Percentiles rank a stretch among this genome's conserved stretches.
Evolutionary conservation across 2,329 filamentous ascomycete species (phyloP).

Genomic region (Hypoxylon sp.): DNA sequence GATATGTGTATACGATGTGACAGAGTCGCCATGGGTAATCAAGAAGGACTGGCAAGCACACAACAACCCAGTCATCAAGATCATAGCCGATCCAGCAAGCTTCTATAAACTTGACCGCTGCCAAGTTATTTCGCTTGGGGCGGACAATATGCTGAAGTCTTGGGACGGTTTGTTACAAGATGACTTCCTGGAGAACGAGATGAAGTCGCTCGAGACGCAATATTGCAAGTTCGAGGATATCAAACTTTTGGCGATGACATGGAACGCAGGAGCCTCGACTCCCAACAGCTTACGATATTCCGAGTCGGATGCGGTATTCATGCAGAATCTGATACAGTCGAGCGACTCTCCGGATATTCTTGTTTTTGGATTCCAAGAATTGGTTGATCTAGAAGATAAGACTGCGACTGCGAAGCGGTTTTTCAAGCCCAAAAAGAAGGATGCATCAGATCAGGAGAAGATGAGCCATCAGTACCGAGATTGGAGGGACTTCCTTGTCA

Average conservation of each 20-base stretch:
- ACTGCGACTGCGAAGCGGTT: slow-evolving; percentile 96
- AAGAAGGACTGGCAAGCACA: slow-evolving; percentile 97
- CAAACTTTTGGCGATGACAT: slow-evolving; percentile 85
- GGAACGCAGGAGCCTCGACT: slow-evolving; percentile 98
- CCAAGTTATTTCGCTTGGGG: slow-evolving; percentile 88
- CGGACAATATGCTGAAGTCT: slow-evolving; percentile 83
- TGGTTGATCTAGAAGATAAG: slow-evolving; percentile 98
- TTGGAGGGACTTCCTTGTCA: slow-evolving; percentile 91
- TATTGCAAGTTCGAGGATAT: slow-evolving; percentile 90
- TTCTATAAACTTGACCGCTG: slow-evolving; percentile 86
- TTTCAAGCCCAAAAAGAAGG: slow-evolving; percentile 89
- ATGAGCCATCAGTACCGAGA: slow-evolving; percentile 98
- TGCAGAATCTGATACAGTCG: slow-evolving; percentile 81
- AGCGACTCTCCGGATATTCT: slow-evolving; percentile 87
- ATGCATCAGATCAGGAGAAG: slow-evolving; percentile 79
- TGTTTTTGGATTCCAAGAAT: slow-evolving; percentile 96
- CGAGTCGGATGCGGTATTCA: slow-evolving; percentile 79
- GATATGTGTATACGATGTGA: slow-evolving; percentile 92
- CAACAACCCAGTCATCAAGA: slow-evolving; percentile 81
- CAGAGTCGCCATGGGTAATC: slow-evolving; percentile 84
- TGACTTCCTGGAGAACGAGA: slow-evolving; percentile 91
- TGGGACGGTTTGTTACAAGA: slow-evolving; percentile 96
- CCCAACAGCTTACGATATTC: slow-evolving; percentile 82
- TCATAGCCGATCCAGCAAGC: slow-evolving; percentile 83
- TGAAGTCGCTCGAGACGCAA: slow-evolving; percentile 84